phyloP scores from a whole-genome alignment of 805 yeast species.

The Starmera quercuum region DNA sequence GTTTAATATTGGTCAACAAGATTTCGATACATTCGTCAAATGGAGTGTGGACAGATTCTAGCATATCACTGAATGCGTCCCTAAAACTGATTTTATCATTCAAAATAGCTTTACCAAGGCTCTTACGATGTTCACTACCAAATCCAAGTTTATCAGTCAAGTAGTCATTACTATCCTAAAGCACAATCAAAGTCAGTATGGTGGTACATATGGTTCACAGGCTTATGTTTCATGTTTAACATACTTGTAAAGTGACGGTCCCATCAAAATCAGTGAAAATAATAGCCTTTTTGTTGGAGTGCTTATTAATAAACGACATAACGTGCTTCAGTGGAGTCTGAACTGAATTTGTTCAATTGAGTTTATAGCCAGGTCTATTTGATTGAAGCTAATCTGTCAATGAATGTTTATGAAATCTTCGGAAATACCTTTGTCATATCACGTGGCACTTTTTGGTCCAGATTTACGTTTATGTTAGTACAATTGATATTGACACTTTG shows the following conservation, averaged over 20 bases:
- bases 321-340: too few relatives aligned
- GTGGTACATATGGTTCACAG: background rate
- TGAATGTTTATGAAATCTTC: too few relatives aligned
- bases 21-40: slow-evolving; percentile 75
- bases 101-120: slow-evolving; percentile 64
- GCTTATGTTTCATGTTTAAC: slow-evolving; percentile 2
- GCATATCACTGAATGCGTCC: slow-evolving; percentile 80
- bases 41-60: slow-evolving; percentile 68
- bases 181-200: background rate
- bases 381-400: too few relatives aligned
- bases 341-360: too few relatives aligned
- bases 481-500: too few relatives aligned
- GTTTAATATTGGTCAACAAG: slow-evolving; percentile 54
- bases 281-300: slow-evolving; percentile 47
- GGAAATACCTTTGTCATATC: too few relatives aligned
- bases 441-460: too few relatives aligned
- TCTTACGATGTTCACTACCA: slow-evolving; percentile 61
- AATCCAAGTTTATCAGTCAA: slow-evolving; percentile 86
- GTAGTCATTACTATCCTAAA: slow-evolving; percentile 77
- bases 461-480: too few relatives aligned
- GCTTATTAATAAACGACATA: too few relatives aligned
- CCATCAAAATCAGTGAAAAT: slow-evolving; percentile 98
- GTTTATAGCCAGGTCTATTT: too few relatives aligned
- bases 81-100: slow-evolving; percentile 63
- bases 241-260: slow-evolving; percentile 76